A percentile compares a stretch with the other conserved stretches of the same genome.
These are phyloP conservation scores for Tricholoma hemisulphureum DNA, from an alignment of 768 basidiomycete genomes.

Conservation along the genomic window DNA sequence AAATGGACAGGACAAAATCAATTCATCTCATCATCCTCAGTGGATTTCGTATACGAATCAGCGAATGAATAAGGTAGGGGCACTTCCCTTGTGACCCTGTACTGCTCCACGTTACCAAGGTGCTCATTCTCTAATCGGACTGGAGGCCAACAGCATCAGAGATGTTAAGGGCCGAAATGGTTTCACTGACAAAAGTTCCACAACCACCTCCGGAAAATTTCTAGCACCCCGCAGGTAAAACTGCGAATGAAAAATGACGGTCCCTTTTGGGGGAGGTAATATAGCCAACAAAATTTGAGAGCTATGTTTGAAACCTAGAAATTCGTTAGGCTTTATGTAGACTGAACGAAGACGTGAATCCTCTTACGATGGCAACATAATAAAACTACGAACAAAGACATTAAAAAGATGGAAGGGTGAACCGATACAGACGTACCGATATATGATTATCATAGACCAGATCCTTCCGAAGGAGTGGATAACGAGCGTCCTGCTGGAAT, in stretches of 20 bases:
- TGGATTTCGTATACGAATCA: conserved; percentile 33
- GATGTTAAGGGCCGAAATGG: not conserved
- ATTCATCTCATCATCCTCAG: conserved; percentile 37
- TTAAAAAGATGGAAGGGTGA: not conserved
- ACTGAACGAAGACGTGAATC: not conserved
- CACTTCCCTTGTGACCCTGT: conserved; percentile 82
- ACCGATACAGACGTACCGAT: conserved; percentile 41
- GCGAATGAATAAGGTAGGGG: conserved; percentile 76
- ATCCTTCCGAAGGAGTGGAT: conserved; percentile 69
- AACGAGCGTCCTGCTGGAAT: conserved; percentile 74
- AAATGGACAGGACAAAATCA: not conserved
- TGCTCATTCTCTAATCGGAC: conserved; percentile 90
- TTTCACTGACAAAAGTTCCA: conserved; percentile 85
- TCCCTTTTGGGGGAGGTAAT: conserved; percentile 62
- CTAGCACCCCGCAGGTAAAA: conserved; percentile 69
- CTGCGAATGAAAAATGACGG: conserved; percentile 52
- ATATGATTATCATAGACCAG: conserved; percentile 67
- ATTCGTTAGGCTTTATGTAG: not conserved
- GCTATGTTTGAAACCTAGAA: conserved; percentile 65
- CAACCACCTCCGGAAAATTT: conserved; percentile 77
- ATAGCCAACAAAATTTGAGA: conserved; percentile 80
- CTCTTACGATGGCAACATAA: conserved; percentile 72
- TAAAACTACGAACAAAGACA: conserved; percentile 48
- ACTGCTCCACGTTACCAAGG: conserved; percentile 89
- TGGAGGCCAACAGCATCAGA: conserved; percentile 22